A percentile compares a stretch with the other conserved stretches of the same genome.
These are phyloP conservation scores for Peronospora farinosa DNA, from an alignment of 352 stramenopile species.

Conservation along the genomic window DNA sequence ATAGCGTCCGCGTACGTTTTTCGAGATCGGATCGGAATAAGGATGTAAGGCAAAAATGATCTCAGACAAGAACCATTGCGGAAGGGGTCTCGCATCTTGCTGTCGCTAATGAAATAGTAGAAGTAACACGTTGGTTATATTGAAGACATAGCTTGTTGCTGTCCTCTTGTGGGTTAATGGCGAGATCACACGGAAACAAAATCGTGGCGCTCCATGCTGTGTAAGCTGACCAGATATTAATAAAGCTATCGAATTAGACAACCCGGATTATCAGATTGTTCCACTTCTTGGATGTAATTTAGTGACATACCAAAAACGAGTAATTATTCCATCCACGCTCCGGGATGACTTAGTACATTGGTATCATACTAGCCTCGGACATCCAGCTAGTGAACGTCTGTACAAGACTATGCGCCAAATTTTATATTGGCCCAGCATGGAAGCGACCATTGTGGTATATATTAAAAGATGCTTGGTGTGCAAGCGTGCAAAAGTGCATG, in stretches of 20 bases:
- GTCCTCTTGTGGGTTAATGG: slow-evolving; percentile 1
- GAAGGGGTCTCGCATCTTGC: not conserved
- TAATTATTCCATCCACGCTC: too few species aligned
- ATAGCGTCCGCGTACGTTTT: slow-evolving; percentile 27
- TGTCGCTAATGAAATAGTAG: slow-evolving; percentile 5
- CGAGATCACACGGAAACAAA: slow-evolving; percentile 12
- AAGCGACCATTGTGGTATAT: too few species aligned
- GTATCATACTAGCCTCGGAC: too few species aligned
- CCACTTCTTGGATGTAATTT: too few species aligned
- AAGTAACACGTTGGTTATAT: slow-evolving; percentile 30
- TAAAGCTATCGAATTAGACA: slow-evolving; percentile 2
- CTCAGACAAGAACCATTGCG: not conserved
- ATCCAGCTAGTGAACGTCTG: too few species aligned
- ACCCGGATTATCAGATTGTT: too few species aligned
- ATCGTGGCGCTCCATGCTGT: slow-evolving; percentile 11
- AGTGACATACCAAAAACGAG: too few species aligned
- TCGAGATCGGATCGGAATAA: slow-evolving; percentile 26
- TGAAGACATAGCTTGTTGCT: not conserved
- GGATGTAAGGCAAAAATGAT: slow-evolving; percentile 6
- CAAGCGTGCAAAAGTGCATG: too few species aligned
- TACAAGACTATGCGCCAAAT: too few species aligned
- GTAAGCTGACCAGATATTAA: slow-evolving; percentile 5
- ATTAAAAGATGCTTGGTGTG: too few species aligned
- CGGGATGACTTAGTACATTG: too few species aligned
- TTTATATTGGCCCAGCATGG: too few species aligned